Evolutionary conservation across 768 basidiomycete genomes (phyloP).

Genomic region (Nidularia pulvinata): DNA sequence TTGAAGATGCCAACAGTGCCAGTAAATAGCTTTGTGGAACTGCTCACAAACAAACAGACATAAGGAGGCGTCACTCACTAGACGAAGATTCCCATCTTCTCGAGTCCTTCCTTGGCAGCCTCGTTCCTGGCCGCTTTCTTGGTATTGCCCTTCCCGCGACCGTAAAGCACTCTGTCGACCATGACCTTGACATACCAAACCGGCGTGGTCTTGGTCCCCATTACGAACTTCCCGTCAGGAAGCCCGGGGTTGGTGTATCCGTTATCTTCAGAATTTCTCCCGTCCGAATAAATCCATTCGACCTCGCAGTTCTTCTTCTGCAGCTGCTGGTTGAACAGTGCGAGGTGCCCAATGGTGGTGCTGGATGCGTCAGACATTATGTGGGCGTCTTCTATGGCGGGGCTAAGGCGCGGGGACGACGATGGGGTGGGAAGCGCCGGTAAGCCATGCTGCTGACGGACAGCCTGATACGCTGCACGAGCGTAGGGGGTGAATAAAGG

Average conservation of each 20-base stretch:
- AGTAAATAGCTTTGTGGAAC: no score
- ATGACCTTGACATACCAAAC: constrained; percentile 72
- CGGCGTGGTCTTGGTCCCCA: constrained; percentile 65
- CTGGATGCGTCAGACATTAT: constrained; percentile 9
- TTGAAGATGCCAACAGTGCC: no score
- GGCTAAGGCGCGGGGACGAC: constrained; percentile 8
- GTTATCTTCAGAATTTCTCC: constrained; percentile 6
- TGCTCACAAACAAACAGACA: no score
- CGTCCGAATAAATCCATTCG: constrained; percentile 72
- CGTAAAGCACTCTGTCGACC: constrained; percentile 60
- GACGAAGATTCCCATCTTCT: constrained; percentile 54
- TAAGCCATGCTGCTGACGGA: constrained; percentile 70
- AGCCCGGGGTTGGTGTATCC: constrained; percentile 14
- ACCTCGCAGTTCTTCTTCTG: constrained; percentile 56
- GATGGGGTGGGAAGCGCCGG: constrained; percentile 33
- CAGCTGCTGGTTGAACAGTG: constrained; percentile 78
- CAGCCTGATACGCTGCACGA: constrained; percentile 56
- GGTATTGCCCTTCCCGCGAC: constrained; percentile 66
- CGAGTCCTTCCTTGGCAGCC: constrained; percentile 75
- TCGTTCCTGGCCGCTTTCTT: constrained; percentile 84
- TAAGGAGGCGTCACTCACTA: constrained; percentile 32
- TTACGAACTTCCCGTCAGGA: constrained; percentile 18
- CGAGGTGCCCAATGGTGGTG: constrained; percentile 61
- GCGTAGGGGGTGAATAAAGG: constrained; percentile 66
- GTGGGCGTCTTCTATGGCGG: constrained; percentile 11